These are phyloP conservation scores for Inosperma sp. DNA, from an alignment of 768 basidiomycete species.

Conservation along the genomic window DNA sequence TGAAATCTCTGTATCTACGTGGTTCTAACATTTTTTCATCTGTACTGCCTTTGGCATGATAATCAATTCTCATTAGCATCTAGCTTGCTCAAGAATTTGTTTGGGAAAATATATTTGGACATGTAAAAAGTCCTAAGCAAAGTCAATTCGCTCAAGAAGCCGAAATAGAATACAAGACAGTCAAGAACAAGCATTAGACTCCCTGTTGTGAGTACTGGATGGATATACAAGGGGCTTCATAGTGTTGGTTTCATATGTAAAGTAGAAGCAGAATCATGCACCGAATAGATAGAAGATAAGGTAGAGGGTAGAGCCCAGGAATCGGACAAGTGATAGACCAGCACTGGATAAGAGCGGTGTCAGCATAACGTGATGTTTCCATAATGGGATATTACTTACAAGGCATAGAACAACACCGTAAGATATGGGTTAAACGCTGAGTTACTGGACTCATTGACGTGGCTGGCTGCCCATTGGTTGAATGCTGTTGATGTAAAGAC, in stretches of 20 bases:
- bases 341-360: constrained; percentile 42
- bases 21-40: no score
- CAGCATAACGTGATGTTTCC: constrained; percentile 5
- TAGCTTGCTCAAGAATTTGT: no score
- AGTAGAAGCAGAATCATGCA: constrained; percentile 27
- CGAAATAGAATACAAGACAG: not conserved
- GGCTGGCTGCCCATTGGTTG: constrained; percentile 60
- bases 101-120: constrained; percentile 7
- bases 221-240: not conserved
- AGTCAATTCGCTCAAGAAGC: constrained; percentile 2
- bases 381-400: constrained; percentile 31
- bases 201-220: not conserved
- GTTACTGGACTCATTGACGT: constrained; percentile 46
- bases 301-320: constrained; percentile 74
- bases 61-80: no score
- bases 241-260: not conserved
- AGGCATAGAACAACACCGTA: constrained; percentile 68
- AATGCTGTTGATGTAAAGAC: constrained; percentile 77
- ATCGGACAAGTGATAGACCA: constrained; percentile 75
- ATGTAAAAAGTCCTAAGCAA: not conserved
- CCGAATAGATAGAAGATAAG: constrained; percentile 73
- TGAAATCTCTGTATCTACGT: no score
- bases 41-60: no score
- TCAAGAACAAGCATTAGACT: not conserved
- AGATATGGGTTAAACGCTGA: constrained; percentile 86